A percentile compares a stretch with the other conserved stretches of the same genome.
Conservation (phyloP, 768 basidiomycete genomes). For the Psilocybe subaeruginosa region DNA sequence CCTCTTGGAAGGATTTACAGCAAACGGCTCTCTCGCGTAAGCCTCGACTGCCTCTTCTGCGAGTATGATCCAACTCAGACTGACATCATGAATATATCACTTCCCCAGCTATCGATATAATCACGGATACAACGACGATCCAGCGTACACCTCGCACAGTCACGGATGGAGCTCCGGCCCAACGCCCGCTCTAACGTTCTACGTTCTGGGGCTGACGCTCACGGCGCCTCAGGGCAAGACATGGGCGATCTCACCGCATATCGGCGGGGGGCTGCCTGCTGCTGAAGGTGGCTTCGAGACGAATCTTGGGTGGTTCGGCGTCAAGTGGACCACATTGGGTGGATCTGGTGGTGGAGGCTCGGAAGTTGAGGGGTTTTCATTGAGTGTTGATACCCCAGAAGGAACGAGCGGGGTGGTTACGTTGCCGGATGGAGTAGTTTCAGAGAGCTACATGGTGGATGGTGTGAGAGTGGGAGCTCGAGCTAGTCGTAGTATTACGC, state of each 20-base stretch:
- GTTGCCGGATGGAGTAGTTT: constrained; percentile 1
- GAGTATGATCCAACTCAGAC: not conserved
- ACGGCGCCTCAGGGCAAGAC: constrained; percentile 48
- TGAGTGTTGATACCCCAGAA: constrained; percentile 20
- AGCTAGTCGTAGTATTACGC: too few species aligned
- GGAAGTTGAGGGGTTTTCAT: not conserved
- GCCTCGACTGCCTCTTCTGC: constrained; percentile 7
- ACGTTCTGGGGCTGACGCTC: constrained; percentile 55
- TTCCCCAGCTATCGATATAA: constrained; percentile 49
- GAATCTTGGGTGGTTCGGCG: constrained; percentile 52
- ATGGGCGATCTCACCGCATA: constrained; percentile 52
- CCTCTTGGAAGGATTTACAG: constrained; percentile 60
- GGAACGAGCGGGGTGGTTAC: constrained; percentile 16
- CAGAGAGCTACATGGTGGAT: too few species aligned
- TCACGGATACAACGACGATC: constrained; percentile 58
- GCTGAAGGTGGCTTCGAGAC: constrained; percentile 60
- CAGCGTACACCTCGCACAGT: constrained; percentile 60
- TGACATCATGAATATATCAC: not conserved
- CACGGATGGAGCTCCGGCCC: constrained; percentile 66
- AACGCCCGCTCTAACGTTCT: constrained; percentile 59
- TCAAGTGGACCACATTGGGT: constrained; percentile 35
- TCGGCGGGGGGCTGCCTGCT: constrained; percentile 36
- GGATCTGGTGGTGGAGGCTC: too few species aligned
- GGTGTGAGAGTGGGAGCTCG: too few species aligned
- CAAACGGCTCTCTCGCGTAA: constrained; percentile 57